Evolutionary conservation across 169 alveolate genomes (phyloP), one percentile per base, ranked within the genome.

Genomic region (Ichthyophthirius multifiliis): DNA sequence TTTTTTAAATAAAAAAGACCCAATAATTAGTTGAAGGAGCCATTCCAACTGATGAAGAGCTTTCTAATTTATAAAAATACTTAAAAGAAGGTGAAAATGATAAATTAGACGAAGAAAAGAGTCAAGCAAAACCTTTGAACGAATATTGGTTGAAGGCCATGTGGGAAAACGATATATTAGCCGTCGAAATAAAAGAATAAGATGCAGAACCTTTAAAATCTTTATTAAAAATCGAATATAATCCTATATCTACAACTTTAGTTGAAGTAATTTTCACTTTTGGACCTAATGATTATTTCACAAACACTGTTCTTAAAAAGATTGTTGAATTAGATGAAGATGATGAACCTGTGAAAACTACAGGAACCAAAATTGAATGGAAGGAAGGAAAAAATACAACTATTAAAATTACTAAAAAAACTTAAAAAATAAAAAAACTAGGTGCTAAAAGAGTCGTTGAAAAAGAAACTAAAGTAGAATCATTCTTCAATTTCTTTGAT

Each of bases 401-500:
- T 27, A 44, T 64, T 20, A 89, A 89, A 89, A 79, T 81, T 43
- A 81, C 83, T 3, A 85, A 87, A 83, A 89, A 89, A 83, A 89
- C 87, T 84, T 74, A 76, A 75, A 89, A 89, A 83, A 80, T 76
- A 41, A 89, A 89, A 82, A 89, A 89, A 83, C 74, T 88, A 15
- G 89, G 89, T 15, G 83, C 62, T 30, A 64, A 55, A 37, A 79
- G 85, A 74, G 78, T 84, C 41, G 84, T 89, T 23, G 65, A 74
- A 27, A 89, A 86, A 82, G 82, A 62, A n/a, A 89, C 86, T 37
- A 89, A 85, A 6, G 39, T 45, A 5, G 92, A 86, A 43, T 47
- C 84, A 55, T 89, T 89, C 92, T 89, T 89, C 89, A 80, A 80
- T 65, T 85, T 85, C 87, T 89, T 89, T 78, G 78, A 83, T 67